Base-by-base conservation (phyloP, 345 rosid genomes). In the Salix arbutifolia region DNA sequence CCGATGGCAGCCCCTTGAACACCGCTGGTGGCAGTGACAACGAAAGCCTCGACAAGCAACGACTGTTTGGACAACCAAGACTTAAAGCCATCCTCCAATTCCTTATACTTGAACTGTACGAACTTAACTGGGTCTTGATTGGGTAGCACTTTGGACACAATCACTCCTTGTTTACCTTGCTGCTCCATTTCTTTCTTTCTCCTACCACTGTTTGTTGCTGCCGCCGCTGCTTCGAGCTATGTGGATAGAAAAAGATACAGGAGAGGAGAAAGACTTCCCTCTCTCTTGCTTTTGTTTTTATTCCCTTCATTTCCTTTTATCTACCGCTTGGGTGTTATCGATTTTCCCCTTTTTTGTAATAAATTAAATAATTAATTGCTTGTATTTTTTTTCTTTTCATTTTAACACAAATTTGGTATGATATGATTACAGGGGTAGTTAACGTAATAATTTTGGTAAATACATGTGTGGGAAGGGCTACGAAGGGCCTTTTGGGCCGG, bases 1-100 rank as follows among this genome's bases (percentile, higher is more conserved):
- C 98, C 98, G 53, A 94, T 92, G 53, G 91, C 91, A 3, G 92
- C 98, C 64, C 98, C 98, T 79, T 94, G 96, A 31, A 79, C 78
- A 6, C 87, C 90, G 67, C 88, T 80, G 85, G 92, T 90, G 88
- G 88, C 89, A 71, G 97, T 86, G 60, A 89, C 97, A 19, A 94
- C 82, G 65, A 91, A 91, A 19, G 92, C 97, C 83, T 94, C 97
- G 18, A 92, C 90, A 0, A 94, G 83, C 73, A 91, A 72, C 48
- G 92, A 81, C 86, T 94, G 98, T 74, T 85, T 84, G 18, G 98
- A 85, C 69, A 91, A 77, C 98, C 98, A 94, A 2, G 85, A 67
- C 84, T 84, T 88, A 88, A 91, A 88, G 67, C 89, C 88, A 48
- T 42, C 70, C 84, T 94, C 95, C 8, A 90, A 8, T 80, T 91